Conservation (phyloP, 768 basidiomycete genomes). For the Sistotremastrum suecicum region DNA sequence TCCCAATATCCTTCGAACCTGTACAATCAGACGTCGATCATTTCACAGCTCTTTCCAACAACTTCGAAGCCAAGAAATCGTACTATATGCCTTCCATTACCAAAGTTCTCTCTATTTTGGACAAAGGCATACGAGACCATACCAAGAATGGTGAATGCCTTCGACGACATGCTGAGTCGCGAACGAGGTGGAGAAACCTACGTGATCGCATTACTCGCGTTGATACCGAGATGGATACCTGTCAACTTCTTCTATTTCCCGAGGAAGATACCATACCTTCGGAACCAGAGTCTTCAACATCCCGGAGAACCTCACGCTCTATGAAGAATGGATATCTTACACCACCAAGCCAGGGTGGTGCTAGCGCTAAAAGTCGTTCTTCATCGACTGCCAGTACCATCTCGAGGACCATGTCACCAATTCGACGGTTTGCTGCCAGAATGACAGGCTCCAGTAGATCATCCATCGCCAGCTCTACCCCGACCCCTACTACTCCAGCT, state of each 20-base stretch:
- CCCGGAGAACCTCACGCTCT: constrained; percentile 32
- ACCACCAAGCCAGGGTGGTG: constrained; percentile 41
- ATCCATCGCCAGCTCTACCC: constrained; percentile 10
- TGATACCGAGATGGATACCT: constrained; percentile 68
- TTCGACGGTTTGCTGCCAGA: constrained; percentile 63
- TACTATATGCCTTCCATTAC: constrained; percentile 86
- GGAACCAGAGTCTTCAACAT: constrained; percentile 58
- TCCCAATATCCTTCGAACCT: constrained; percentile 25
- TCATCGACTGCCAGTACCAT: constrained; percentile 36
- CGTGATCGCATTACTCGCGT: constrained; percentile 68
- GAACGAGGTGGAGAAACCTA: constrained; percentile 70
- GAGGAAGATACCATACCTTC: constrained; percentile 38
- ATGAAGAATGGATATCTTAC: constrained; percentile 47
- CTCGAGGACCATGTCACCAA: constrained; percentile 67
- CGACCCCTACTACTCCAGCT: constrained; percentile 22
- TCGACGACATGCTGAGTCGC: constrained; percentile 78
- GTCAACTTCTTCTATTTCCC: constrained; percentile 39
- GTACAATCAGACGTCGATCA: constrained; percentile 42
- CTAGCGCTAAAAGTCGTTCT: constrained; percentile 22
- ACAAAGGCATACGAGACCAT: constrained; percentile 85
- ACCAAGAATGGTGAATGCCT: constrained; percentile 96
- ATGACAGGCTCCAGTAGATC: constrained; percentile 32
- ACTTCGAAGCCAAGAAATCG: constrained; percentile 84
- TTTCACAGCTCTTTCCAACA: constrained; percentile 52
- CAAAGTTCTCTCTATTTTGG: constrained; percentile 86